Base-by-base conservation (phyloP, 768 basidiomycete genomes). In the Boletus patriciae region DNA sequence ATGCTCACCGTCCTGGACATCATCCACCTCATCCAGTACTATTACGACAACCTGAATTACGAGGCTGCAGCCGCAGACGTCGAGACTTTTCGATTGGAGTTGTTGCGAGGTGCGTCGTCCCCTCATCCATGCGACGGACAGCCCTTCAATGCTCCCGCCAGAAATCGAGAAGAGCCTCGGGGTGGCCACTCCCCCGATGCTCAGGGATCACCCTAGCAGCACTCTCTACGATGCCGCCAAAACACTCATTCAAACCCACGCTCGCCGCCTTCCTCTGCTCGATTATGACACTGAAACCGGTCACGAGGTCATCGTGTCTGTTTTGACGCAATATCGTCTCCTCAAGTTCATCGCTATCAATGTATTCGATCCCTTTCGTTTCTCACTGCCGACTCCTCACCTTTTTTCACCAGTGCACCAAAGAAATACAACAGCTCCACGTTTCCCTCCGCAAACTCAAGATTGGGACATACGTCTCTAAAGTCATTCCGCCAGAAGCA, bases 1-100 rank as follows among this genome's bases (percentile, higher is more conserved):
- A 98, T 99, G 96, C 89, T 99, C 68, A 99, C 97, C 10, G 93
- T 98, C n/a, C 83, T 94, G 55, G 97, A 99, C 73, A 94, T 99
- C 71, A 98, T 99, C 55, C 97, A 99, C 71, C 85, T 99, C 62
- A 98, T 99, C 62, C 97, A 99, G 67, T 97, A 95, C 76, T 99
- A 98, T 73, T 97, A 98, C 73, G 85, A 87, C 46, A 92, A 88
- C 13, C 77, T 82, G 3, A 86, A 90, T 33, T 86, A 86, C 37
- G 94, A 94, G 64, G 85, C 84, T 50, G 95, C 94, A 6, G 84
- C 88, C 0, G 83, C 87, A 12, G 94, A 98, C 65, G 96, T 98
- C 4, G 96, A 98, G 70, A 88, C 85, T 0, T 93, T 99, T 70
- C 83, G 90, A 33, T 79, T 99, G 31, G 91, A 95, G 69, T 85